phyloP scores from a whole-genome alignment of 2,329 filamentous ascomycete species.

The Capronia epimyces region DNA sequence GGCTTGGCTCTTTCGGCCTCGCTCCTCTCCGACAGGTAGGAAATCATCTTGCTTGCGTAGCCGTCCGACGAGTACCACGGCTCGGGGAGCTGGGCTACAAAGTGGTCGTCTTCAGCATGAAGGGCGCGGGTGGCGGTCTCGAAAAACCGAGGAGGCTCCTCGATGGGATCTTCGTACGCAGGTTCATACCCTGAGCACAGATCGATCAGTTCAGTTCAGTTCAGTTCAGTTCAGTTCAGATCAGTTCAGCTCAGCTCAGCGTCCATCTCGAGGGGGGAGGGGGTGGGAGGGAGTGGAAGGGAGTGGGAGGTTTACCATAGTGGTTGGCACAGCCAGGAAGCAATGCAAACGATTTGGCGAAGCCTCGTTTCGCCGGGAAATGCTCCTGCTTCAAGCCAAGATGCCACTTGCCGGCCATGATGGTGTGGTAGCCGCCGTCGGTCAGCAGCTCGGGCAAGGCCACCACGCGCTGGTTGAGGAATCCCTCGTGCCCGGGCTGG shows the following conservation, averaged over 20 bases:
- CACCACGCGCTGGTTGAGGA: conserved; percentile 29
- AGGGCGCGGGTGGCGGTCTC: too few species aligned
- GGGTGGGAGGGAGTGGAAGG: too few species aligned
- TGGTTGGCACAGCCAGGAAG: conserved; percentile 17
- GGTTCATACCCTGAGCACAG: too few species aligned
- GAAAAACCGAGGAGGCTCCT: too few species aligned
- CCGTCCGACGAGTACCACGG: conserved; percentile 15
- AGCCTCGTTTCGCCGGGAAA: conserved; percentile 32
- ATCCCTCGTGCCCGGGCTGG: conserved; percentile 32
- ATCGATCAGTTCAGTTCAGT: too few species aligned
- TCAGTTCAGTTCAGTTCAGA: too few species aligned
- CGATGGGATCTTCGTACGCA: too few species aligned
- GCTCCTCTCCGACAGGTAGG: conserved; percentile 23
- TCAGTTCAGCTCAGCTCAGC: not conserved
- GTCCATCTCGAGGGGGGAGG: not conserved
- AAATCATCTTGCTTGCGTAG: conserved; percentile 15
- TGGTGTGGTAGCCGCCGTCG: conserved; percentile 35
- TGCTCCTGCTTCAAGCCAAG: conserved; percentile 32
- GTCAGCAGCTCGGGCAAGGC: conserved; percentile 35
- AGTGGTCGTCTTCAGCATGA: too few species aligned
- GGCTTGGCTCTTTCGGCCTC: conserved; percentile 7
- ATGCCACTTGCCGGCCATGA: conserved; percentile 39
- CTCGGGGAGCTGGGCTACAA: too few species aligned
- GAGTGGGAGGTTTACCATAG: too few species aligned
- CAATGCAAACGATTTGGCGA: conserved; percentile 31